phyloP scores from a whole-genome alignment of 2,329 filamentous ascomycete genomes.

The Monilinia vaccinii-corymbosi region DNA sequence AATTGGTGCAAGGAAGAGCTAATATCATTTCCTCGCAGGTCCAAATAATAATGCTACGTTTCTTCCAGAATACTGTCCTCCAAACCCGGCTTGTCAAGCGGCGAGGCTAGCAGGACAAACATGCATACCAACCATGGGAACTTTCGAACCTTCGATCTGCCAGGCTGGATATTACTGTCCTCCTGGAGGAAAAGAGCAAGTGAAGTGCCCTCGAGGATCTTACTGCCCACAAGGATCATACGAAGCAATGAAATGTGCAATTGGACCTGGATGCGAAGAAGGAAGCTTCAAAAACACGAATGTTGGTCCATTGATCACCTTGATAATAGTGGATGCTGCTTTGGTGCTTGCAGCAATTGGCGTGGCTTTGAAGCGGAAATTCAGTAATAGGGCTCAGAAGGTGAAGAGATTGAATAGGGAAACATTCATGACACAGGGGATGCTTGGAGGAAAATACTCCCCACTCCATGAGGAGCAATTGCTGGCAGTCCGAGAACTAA shows the following conservation, averaged over 20 bases:
- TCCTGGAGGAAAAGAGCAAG: conserved; percentile 31
- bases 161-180: conserved; percentile 42
- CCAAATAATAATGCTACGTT: conserved; percentile 4
- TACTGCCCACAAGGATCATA: conserved; percentile 44
- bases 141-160: conserved; percentile 43
- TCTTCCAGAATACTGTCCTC: conserved; percentile 24
- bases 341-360: conserved; percentile 31
- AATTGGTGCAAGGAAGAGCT: background rate
- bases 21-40: background rate
- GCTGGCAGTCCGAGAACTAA: background rate
- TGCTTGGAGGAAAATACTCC: conserved; percentile 24
- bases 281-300: conserved; percentile 34
- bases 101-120: conserved; percentile 13
- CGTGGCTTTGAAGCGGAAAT: background rate
- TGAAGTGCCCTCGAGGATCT: conserved; percentile 37
- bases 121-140: conserved; percentile 15
- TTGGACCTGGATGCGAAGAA: conserved; percentile 38
- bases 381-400: background rate
- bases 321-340: conserved; percentile 34
- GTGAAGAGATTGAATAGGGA: conserved; percentile 20
- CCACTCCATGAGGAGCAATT: conserved; percentile 22
- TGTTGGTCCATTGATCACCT: background rate
- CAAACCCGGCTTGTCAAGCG: conserved; percentile 15
- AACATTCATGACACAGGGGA: conserved; percentile 15
- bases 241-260: conserved; percentile 38